Conservation (phyloP, 2,329 filamentous ascomycete species). For the Neofusicoccum umdonicola region DNA sequence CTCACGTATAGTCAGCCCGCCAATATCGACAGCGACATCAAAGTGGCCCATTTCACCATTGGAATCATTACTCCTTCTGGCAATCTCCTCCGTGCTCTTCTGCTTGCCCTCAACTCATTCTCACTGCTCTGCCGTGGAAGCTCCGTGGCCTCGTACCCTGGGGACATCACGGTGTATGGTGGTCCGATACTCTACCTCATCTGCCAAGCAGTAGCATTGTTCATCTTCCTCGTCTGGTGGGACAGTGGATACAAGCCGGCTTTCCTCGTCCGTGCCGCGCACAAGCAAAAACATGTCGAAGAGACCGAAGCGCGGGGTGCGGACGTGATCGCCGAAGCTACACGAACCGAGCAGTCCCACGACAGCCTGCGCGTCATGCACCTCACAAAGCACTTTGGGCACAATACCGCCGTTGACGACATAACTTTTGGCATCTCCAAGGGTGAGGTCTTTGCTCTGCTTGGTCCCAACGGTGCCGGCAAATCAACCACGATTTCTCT, state of each 20-base stretch:
- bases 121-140: conserved; percentile 69
- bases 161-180: conserved; percentile 71
- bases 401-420: conserved; percentile 76
- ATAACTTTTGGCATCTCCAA: conserved; percentile 77
- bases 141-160: conserved; percentile 65
- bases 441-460: conserved; percentile 81
- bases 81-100: conserved; percentile 70
- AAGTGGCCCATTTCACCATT: conserved; percentile 72
- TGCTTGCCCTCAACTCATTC: conserved; percentile 80
- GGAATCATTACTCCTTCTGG: conserved; percentile 73
- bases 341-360: conserved; percentile 57
- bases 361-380: conserved; percentile 78
- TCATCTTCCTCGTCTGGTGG: conserved; percentile 72
- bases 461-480: conserved; percentile 88
- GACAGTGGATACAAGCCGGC: conserved; percentile 68
- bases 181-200: conserved; percentile 82
- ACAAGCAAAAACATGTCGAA: conserved; percentile 43
- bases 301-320: conserved; percentile 44
- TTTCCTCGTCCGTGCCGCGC: conserved; percentile 44
- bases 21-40: conserved; percentile 64
- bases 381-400: conserved; percentile 75
- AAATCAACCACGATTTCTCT: conserved; percentile 88
- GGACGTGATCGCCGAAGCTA: conserved; percentile 65
- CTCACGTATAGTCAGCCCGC: conserved; percentile 72
- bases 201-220: conserved; percentile 68